These are phyloP conservation scores for Tolypocladium pustulatum DNA, from an alignment of 2,329 filamentous ascomycete species.

Conservation along the genomic window DNA sequence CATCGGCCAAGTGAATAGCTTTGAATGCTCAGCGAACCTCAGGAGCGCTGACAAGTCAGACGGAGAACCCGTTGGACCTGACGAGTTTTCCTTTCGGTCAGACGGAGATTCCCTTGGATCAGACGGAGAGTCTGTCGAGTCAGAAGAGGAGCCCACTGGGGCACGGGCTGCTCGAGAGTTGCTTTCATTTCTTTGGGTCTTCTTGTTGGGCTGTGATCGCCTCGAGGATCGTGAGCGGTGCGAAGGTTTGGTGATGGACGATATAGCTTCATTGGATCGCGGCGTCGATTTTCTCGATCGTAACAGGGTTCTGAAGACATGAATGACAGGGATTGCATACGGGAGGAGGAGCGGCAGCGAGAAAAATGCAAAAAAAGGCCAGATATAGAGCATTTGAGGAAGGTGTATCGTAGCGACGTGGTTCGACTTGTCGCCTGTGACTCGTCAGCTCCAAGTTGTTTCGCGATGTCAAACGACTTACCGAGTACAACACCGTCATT, in stretches of 20 bases:
- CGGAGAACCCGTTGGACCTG: background rate
- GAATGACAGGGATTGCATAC: constrained; percentile 25
- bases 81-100: no score
- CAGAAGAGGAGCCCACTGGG: no score
- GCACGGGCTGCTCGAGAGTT: no score
- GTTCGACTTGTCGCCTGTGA: constrained; percentile 78
- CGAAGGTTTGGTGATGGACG: background rate
- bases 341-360: constrained; percentile 67
- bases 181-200: background rate
- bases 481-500: constrained; percentile 89
- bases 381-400: constrained; percentile 90
- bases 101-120: background rate
- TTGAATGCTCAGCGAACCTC: constrained; percentile 7
- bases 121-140: no score
- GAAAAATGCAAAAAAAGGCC: constrained; percentile 84
- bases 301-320: constrained; percentile 3
- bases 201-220: background rate
- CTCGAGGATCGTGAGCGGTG: background rate
- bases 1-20: constrained; percentile 21
- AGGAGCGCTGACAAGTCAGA: background rate
- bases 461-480: constrained; percentile 23
- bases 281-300: background rate
- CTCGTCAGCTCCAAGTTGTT: background rate
- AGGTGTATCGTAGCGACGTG: constrained; percentile 83
- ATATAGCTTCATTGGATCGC: background rate